Percentiles rank a stretch among this genome's conserved stretches.
These are phyloP conservation scores for Phytopythium litorale DNA, from an alignment of 352 stramenopile genomes.

Conservation along the genomic window DNA sequence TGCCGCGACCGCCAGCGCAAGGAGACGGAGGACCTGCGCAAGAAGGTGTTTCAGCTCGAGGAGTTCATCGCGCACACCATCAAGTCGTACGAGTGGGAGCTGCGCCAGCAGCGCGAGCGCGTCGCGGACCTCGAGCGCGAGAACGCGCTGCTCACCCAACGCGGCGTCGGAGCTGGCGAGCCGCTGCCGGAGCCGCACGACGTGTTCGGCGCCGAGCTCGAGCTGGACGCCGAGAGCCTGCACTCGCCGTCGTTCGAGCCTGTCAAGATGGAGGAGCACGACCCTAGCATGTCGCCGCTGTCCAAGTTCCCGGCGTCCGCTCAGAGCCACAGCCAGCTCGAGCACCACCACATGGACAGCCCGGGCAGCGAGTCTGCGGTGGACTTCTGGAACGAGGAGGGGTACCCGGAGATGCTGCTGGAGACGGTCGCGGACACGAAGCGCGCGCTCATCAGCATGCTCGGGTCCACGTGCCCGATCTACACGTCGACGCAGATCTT, in stretches of 20 bases:
- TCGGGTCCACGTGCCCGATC: conserved; percentile 26
- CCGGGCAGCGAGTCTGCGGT: neutral
- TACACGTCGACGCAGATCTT: conserved; percentile 48
- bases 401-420: conserved; percentile 19
- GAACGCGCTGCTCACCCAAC: conserved; percentile 33
- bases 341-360: neutral
- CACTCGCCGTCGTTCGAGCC: conserved; percentile 14
- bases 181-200: neutral
- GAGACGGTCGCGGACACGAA: conserved; percentile 36
- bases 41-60: conserved; percentile 67
- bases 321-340: neutral
- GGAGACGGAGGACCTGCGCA: conserved; percentile 62
- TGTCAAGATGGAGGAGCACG: conserved; percentile 27
- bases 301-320: neutral
- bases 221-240: conserved; percentile 21
- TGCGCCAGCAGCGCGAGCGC: conserved; percentile 36
- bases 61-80: conserved; percentile 60
- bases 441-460: conserved; percentile 34
- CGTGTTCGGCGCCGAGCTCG: conserved; percentile 4
- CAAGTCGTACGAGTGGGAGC: conserved; percentile 52
- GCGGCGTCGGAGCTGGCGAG: conserved; percentile 2
- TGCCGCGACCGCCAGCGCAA: conserved; percentile 61
- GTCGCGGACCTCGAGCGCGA: conserved; percentile 36
- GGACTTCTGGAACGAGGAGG: conserved; percentile 7
- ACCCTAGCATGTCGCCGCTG: conserved; percentile 10